Base-by-base conservation (phyloP, 2,329 filamentous ascomycete genomes). In the Keithomyces neogunnii region DNA sequence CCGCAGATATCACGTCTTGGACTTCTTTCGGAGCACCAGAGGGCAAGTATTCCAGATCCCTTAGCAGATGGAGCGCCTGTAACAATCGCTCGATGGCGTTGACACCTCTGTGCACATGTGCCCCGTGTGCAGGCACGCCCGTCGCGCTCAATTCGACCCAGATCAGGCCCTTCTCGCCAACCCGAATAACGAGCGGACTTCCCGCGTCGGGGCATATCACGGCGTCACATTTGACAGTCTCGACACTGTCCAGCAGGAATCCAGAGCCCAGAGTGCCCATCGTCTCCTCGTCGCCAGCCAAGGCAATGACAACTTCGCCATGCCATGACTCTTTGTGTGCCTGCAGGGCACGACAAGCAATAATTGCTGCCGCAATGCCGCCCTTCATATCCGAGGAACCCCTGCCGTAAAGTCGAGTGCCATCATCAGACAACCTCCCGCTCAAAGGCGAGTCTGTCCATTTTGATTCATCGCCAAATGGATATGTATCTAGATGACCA, bases 151-250 rank as follows among this genome's bases (percentile, higher is more conserved):
- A 29, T 13, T 55, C 45, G 13, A 55, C 47, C 54, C 54, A 53
- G 9, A 54, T 28, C 38, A 54, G 35, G 35, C 54, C 54, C 47
- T 55, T 55, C 49, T 55, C 54, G 1, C 54, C 54, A n/a, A 48
- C 45, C 1, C 54, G 39, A 8, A 55, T 47, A 19, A 55, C 47
- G 2, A 50, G 35, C 28, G 49, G 54, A 8, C 46, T 51, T 28
- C 54, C 54, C n/a, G 54, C 54, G 32, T 55, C 48, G 28, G 48
- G 46, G 19, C 53, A 54, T 9, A 53, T 55, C 51, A 56, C 50
- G 28, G 46, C 53, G 11, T 56, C 55, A 19, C 49, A 47, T 33
- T 45, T 13, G 26, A 51, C 51, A 3, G 33, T 28, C 36, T 51
- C 26, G 6, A 53, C 49, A 19, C 53, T 39, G 38, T 47, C 40